A percentile compares a stretch with the other conserved stretches of the same genome.
phyloP scores from a whole-genome alignment of 192 early-diverging fungal species.

The Cladochytrium replicatum region DNA sequence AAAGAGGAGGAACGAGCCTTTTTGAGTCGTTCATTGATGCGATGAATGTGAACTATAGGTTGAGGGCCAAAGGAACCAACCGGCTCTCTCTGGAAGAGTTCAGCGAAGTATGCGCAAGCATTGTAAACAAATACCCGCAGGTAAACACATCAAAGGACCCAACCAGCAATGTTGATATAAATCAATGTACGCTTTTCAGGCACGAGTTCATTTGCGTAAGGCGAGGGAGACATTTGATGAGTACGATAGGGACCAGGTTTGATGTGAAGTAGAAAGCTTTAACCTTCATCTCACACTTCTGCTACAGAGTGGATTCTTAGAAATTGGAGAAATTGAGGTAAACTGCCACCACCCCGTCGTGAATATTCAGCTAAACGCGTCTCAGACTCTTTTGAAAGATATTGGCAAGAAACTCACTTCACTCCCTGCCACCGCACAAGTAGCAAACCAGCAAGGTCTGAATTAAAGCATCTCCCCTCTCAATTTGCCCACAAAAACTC shows the following conservation, averaged over 20 bases:
- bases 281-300: no score
- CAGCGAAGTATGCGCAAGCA: background rate
- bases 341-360: background rate
- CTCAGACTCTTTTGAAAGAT: constrained; percentile 12
- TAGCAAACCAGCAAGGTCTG: background rate
- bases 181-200: no score
- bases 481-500: no score
- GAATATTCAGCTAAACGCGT: constrained; percentile 35
- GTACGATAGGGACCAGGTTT: constrained; percentile 25
- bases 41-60: constrained; percentile 30
- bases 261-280: no score
- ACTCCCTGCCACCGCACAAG: constrained; percentile 29
- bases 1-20: no score
- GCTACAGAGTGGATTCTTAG: constrained; percentile 6
- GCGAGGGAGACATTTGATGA: constrained; percentile 21
- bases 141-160: no score
- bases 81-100: background rate
- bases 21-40: no score
- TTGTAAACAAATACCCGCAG: no score
- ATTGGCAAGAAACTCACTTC: constrained; percentile 26
- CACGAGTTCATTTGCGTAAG: constrained; percentile 13
- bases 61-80: constrained; percentile 36
- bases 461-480: constrained; percentile 24
- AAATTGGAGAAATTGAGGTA: constrained; percentile 13
- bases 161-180: no score